phyloP scores from a whole-genome alignment of 345 rosid genomes.

The Dovyalis caffra region DNA sequence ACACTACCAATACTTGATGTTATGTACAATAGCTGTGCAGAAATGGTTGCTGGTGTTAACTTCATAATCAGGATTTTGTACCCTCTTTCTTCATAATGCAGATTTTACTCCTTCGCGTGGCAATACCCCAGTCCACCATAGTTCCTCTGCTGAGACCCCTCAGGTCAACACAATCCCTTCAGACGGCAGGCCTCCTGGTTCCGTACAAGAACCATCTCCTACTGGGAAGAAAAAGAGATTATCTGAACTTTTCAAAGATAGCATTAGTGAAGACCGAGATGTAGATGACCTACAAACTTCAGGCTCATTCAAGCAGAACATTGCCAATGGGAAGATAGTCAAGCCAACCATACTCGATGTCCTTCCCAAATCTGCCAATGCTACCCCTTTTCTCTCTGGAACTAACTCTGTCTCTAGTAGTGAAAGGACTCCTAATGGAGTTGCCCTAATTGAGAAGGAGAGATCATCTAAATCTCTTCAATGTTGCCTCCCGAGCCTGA shows the following conservation, averaged over 20 bases:
- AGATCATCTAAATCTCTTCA: conserved; percentile 42
- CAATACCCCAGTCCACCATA: conserved; percentile 70
- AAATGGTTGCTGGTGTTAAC: neutral
- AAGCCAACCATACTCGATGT: conserved; percentile 35
- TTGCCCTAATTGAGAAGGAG: conserved; percentile 33
- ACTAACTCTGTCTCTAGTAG: conserved; percentile 48
- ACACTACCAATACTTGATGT: neutral
- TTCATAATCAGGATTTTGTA: no score
- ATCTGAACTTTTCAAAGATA: conserved; percentile 67
- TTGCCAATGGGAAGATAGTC: conserved; percentile 17
- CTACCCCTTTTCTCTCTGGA: conserved; percentile 55
- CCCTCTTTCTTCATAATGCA: conserved; percentile 31
- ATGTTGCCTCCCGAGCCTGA: conserved; percentile 79
- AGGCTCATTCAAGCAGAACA: conserved; percentile 13
- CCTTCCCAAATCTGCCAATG: conserved; percentile 38
- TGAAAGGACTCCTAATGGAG: conserved; percentile 49
- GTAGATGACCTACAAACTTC: conserved; percentile 25
- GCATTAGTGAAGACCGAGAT: conserved; percentile 39
- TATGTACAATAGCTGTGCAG: neutral
- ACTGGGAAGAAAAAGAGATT: conserved; percentile 69
- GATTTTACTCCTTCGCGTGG: conserved; percentile 95
- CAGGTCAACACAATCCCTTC: conserved; percentile 27
- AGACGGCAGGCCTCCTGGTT: conserved; percentile 36
- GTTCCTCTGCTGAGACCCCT: conserved; percentile 46
- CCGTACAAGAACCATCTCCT: conserved; percentile 43